These are phyloP conservation scores for Nothopassalora personata DNA, from an alignment of 2,329 filamentous ascomycete species.

Conservation along the genomic window DNA sequence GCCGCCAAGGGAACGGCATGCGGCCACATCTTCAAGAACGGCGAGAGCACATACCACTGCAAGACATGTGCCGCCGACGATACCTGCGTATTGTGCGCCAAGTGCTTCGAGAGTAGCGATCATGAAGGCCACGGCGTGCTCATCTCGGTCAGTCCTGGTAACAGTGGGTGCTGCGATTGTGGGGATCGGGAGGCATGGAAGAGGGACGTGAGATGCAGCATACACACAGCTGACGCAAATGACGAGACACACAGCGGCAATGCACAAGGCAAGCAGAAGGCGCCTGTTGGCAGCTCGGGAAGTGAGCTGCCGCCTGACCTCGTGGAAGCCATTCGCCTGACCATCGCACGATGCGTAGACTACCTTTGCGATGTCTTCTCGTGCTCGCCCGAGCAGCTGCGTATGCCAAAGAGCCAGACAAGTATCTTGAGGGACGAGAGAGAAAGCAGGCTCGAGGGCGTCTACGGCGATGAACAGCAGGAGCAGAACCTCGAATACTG, in stretches of 20 bases:
- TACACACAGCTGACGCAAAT: constrained; percentile 59
- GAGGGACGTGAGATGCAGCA: constrained; percentile 81
- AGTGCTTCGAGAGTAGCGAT: constrained; percentile 92
- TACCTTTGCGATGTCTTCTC: constrained; percentile 98
- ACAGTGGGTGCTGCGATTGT: constrained; percentile 95
- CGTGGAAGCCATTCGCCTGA: constrained; percentile 72
- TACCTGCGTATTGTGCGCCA: constrained; percentile 88
- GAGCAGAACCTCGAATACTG: constrained; percentile 67
- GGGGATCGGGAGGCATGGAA: constrained; percentile 94
- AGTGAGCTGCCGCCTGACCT: constrained; percentile 65
- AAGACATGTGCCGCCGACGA: constrained; percentile 92
- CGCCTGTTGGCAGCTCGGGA: constrained; percentile 7
- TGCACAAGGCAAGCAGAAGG: constrained; percentile 53
- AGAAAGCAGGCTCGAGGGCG: constrained; percentile 65
- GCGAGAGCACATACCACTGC: constrained; percentile 91
- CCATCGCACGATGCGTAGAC: constrained; percentile 78
- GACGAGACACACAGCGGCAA: constrained; percentile 22
- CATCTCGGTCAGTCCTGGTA: constrained; percentile 80
- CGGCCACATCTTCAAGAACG: constrained; percentile 92
- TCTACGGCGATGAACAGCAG: constrained; percentile 60
- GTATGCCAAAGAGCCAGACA: constrained; percentile 75
- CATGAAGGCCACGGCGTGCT: constrained; percentile 89
- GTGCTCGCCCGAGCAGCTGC: constrained; percentile 91
- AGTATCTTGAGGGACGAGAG: constrained; percentile 77
- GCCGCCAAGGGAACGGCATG: constrained; percentile 88